Base-by-base conservation (phyloP, 2,329 filamentous ascomycete species). In the Ustulina deusta region DNA sequence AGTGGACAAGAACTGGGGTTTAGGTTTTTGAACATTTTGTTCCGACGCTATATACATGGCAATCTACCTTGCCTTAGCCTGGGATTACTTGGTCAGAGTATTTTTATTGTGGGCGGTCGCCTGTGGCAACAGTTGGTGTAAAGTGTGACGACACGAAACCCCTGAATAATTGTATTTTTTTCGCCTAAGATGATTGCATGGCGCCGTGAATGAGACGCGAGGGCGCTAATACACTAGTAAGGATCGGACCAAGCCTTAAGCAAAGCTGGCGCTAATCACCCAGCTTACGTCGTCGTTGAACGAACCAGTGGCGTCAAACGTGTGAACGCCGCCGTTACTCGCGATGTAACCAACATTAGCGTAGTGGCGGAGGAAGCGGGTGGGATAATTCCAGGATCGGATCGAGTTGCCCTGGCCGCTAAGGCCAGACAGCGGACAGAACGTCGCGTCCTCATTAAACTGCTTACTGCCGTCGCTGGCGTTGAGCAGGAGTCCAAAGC, bases 381-480 rank as follows among this genome's bases (percentile, higher is more conserved):
- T 89, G 0, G 89, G 88, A 72, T 88, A 89, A 49, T 80, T 83
- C 88, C 88, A 90, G 1, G 87, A 81, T 4, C 85, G 81, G 36
- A 90, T 80, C 0, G 87, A 83, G 69, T 68, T 84, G 6, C 85
- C 87, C 56, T 61, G 46, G 4, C 86, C 85, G 69, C 77, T 85
- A 25, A 90, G 77, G 0, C 83, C 84, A 0, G 81, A 65, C 75
- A 85, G 81, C 0, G 86, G 81, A 74, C 89, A 90, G 77, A 90
- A 90, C 0, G 89, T 90, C 7, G 88, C 87, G 55, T 90, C 88
- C 71, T 90, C 87, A 3, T 78, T 42, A 78, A 90, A 89, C 59
- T 80, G 78, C 80, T 89, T 88, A 63, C 80, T 81, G 61, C 83
- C 83, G 68, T 90, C 88, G 69, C 84, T 83, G 64, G 83, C 81